Base-by-base conservation (phyloP, 116 monocot genomes). In the Posidonia oceanica region DNA sequence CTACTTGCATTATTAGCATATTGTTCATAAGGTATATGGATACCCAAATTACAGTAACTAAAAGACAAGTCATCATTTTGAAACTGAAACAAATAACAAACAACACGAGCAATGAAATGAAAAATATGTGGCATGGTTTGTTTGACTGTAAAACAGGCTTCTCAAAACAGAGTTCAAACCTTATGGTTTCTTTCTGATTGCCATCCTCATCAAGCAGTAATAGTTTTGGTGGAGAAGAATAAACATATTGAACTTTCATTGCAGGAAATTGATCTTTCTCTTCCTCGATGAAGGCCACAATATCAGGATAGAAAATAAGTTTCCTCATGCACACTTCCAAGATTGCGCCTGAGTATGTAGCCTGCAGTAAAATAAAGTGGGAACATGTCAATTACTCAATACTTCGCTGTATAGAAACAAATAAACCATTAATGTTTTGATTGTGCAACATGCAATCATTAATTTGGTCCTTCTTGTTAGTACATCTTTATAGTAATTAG, bases 281-380 rank as follows among this genome's bases (percentile, higher is more conserved):
- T 77, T 97, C 97, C 73, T 97, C 97, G 51, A 97, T 89, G 68
- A 97, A 92, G 71, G 76, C 74, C 41, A 81, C 87, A 66, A 97
- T 73, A 60, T 92, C 97, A 65, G 97, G 97, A 75, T 97, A 97
- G 78, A 89, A 92, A 4, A 81, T 80, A 60, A 97, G 76, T 77
- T 92, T 97, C 80, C 97, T 91, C 92, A 88, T 97, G 83, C 97
- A 97, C 36, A 97, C 89, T 73, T 97, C 85, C 22, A 97, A 54
- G 73, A 92, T 85, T 70, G 87, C 89, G 68, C 89, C 87, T 39
- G 97, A 85, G 69, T 82, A 97, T 15, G 87, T 82, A 36, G 84
- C 82, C 97, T 97, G 84, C 77, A 85, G 60, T 48, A 5, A 69
- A 53, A 63, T 18, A 42, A 64, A 73, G 16, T 6, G 17, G 4